Evolutionary conservation across 805 yeast genomes (phyloP).

Genomic region (Lachancea thermotolerans): DNA sequence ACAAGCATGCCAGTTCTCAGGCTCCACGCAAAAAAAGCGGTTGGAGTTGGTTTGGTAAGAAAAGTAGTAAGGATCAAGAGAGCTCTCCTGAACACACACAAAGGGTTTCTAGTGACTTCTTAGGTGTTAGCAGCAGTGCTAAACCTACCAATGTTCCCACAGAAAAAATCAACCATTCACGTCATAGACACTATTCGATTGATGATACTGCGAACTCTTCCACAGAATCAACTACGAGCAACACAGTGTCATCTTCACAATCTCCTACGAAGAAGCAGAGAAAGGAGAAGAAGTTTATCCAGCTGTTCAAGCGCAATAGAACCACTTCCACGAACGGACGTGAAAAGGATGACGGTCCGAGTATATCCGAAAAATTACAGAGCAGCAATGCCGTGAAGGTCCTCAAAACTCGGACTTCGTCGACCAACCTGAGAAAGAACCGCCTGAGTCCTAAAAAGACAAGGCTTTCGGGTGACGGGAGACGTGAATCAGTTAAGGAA

Average conservation of each 20-base stretch:
- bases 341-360: constrained; percentile 3
- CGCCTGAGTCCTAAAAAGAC: not conserved
- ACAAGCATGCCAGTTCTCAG: not conserved
- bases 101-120: constrained; percentile 1
- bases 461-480: not conserved
- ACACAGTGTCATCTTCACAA: not conserved
- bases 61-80: constrained; percentile 1
- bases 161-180: constrained; percentile 8
- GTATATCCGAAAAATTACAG: constrained; percentile 7
- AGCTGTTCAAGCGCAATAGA: constrained; percentile 17
- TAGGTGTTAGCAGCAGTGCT: constrained; percentile 1
- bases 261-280: constrained; percentile 9
- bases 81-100: not conserved
- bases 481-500: not conserved
- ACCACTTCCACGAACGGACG: constrained; percentile 1
- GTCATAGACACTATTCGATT: constrained; percentile 6
- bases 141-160: constrained; percentile 2
- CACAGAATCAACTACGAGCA: not conserved
- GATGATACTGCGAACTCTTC: not conserved
- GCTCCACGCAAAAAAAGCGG: constrained; percentile 13
- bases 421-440: not conserved
- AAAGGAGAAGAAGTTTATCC: constrained; percentile 24
- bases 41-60: constrained; percentile 17
- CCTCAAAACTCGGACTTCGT: not conserved
- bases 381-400: not conserved